Conservation (phyloP, 495 filamentous ascomycete species). For the Glutinoglossum americanum region DNA sequence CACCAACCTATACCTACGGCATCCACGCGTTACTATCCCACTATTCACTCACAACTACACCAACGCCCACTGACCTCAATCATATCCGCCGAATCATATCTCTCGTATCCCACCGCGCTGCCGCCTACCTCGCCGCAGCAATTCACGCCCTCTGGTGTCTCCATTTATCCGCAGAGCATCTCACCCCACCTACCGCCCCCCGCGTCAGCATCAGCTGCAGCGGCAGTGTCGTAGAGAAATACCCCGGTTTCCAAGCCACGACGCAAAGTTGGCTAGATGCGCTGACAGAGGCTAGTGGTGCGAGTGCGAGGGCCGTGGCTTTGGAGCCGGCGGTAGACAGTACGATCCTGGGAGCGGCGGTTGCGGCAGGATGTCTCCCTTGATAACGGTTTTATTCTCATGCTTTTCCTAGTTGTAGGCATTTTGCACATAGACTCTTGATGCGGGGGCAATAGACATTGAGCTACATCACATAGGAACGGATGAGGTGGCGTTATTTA, state of each 20-base stretch:
- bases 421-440: too few species aligned
- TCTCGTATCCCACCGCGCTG: slow-evolving; percentile 36
- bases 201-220: slow-evolving; percentile 34
- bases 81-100: slow-evolving; percentile 31
- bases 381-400: background rate
- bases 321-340: background rate
- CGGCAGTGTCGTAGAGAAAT: slow-evolving; percentile 43
- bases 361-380: background rate
- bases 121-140: slow-evolving; percentile 39
- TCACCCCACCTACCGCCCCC: background rate
- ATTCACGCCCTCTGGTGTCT: slow-evolving; percentile 43
- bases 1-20: slow-evolving; percentile 21
- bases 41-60: slow-evolving; percentile 21
- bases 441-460: too few species aligned
- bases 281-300: background rate
- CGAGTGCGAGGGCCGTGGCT: background rate
- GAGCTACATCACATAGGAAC: too few species aligned
- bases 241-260: slow-evolving; percentile 26
- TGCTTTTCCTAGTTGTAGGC: background rate
- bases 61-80: slow-evolving; percentile 26
- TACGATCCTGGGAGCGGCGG: background rate
- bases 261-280: background rate
- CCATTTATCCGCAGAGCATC: slow-evolving; percentile 25
- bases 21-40: slow-evolving; percentile 27
- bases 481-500: too few species aligned